These are phyloP conservation scores for Magnolia changhungtana DNA, from an alignment of 164 flowering plant species.

Conservation along the genomic window DNA sequence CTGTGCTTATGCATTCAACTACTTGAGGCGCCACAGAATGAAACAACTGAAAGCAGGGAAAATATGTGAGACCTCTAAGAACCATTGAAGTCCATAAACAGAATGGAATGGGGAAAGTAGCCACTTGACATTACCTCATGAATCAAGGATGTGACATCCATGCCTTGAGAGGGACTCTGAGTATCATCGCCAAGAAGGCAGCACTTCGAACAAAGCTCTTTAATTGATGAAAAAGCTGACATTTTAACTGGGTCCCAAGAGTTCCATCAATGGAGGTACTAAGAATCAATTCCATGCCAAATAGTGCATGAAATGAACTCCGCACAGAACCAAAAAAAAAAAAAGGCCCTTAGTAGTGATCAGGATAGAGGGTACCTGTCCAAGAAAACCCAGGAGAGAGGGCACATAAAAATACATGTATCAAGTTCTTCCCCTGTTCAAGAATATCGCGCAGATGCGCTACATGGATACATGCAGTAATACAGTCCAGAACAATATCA, in stretches of 20 bases:
- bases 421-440: slow-evolving; percentile 52
- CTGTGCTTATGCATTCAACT: slow-evolving; percentile 58
- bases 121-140: slow-evolving; percentile 51
- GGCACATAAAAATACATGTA: slow-evolving; percentile 37
- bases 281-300: neutral
- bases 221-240: slow-evolving; percentile 58
- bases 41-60: slow-evolving; percentile 49
- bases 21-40: slow-evolving; percentile 42
- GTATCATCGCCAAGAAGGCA: slow-evolving; percentile 21
- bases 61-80: slow-evolving; percentile 9
- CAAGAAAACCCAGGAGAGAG: slow-evolving; percentile 59
- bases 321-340: neutral
- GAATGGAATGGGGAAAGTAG: neutral
- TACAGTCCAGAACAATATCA: slow-evolving; percentile 63
- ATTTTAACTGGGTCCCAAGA: slow-evolving; percentile 59
- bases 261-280: slow-evolving; percentile 7
- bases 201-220: slow-evolving; percentile 67
- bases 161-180: slow-evolving; percentile 23
- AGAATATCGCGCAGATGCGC: slow-evolving; percentile 54
- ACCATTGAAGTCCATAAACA: neutral
- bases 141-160: slow-evolving; percentile 31
- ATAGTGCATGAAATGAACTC: neutral
- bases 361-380: slow-evolving; percentile 52
- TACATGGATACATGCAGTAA: slow-evolving; percentile 59
- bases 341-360: neutral